A percentile compares a stretch with the other conserved stretches of the same genome.
These are phyloP conservation scores for Penicillium turbatum DNA, from an alignment of 495 filamentous ascomycete species.

Conservation along the genomic window DNA sequence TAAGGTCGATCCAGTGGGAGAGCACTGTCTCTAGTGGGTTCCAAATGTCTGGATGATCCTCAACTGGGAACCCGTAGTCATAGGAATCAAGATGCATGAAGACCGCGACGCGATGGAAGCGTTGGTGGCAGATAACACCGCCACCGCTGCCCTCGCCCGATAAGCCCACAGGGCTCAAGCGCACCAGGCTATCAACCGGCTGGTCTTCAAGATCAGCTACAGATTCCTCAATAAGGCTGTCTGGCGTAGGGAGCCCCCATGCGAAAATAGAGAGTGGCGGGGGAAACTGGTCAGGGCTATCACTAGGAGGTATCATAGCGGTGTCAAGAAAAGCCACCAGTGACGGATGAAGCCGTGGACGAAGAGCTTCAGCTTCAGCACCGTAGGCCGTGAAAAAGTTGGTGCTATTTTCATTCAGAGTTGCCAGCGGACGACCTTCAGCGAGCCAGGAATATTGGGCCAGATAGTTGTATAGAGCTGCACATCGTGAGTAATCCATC, in stretches of 20 bases:
- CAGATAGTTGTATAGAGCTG: constrained; percentile 15
- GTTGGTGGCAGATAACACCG: constrained; percentile 14
- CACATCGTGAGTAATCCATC: constrained; percentile 16
- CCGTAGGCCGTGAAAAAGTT: constrained; percentile 15
- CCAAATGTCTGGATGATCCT: constrained; percentile 22
- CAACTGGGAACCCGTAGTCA: constrained; percentile 13
- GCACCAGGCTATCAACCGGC: constrained; percentile 12
- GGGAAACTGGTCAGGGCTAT: constrained; percentile 6
- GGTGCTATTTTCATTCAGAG: constrained; percentile 12
- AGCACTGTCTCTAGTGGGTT: constrained; percentile 36
- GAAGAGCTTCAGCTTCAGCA: constrained; percentile 10
- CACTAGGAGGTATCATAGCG: constrained; percentile 7
- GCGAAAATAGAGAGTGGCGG: constrained; percentile 12
- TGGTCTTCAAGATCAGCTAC: constrained; percentile 9
- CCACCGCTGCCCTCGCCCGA: constrained; percentile 3
- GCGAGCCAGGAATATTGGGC: constrained; percentile 17
- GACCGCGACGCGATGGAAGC: constrained; percentile 8
- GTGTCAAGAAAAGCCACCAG: constrained; percentile 12
- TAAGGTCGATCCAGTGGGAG: constrained; percentile 30
- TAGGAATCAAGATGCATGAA: constrained; percentile 14
- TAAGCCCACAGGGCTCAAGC: constrained; percentile 10
- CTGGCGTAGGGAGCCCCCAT: constrained; percentile 4
- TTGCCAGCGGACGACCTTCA: constrained; percentile 14
- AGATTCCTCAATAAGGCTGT: constrained; percentile 6
- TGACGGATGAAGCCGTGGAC: constrained; percentile 14